Conservation (phyloP, 2,329 filamentous ascomycete genomes). For the Fusarium protoensiforme region DNA sequence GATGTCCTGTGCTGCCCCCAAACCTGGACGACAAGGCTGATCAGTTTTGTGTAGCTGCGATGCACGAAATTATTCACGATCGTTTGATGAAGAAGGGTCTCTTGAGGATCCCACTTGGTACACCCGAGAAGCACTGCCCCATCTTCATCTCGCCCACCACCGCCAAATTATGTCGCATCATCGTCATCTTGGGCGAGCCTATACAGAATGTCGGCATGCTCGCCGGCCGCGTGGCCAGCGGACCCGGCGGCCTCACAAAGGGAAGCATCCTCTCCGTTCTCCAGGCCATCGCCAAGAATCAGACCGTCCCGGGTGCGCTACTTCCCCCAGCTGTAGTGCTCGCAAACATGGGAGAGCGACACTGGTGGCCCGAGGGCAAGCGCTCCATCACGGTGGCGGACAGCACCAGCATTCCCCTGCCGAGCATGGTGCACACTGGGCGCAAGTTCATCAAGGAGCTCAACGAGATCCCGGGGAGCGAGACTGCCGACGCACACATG, state of each 20-base stretch:
- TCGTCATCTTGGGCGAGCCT: slow-evolving; percentile 80
- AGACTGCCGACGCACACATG: slow-evolving; percentile 69
- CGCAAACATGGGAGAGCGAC: slow-evolving; percentile 80
- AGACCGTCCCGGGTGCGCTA: slow-evolving; percentile 46
- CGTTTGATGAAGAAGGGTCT: slow-evolving; percentile 74
- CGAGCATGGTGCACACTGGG: slow-evolving; percentile 69
- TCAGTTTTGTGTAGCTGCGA: slow-evolving; percentile 63
- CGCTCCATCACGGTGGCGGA: slow-evolving; percentile 68
- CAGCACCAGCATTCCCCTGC: slow-evolving; percentile 69
- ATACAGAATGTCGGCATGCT: slow-evolving; percentile 79
- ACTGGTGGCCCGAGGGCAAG: slow-evolving; percentile 76
- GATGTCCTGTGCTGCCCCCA: slow-evolving; percentile 36
- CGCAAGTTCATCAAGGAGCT: slow-evolving; percentile 61
- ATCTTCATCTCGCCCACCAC: slow-evolving; percentile 72
- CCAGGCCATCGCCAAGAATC: slow-evolving; percentile 53
- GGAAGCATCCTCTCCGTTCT: slow-evolving; percentile 78
- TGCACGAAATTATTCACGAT: slow-evolving; percentile 68
- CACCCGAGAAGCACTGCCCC: slow-evolving; percentile 70
- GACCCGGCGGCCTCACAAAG: slow-evolving; percentile 71
- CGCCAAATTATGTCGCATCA: slow-evolving; percentile 66
- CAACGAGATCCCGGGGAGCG: slow-evolving; percentile 73
- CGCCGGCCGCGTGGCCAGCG: slow-evolving; percentile 74
- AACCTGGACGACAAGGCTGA: not conserved
- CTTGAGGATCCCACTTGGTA: slow-evolving; percentile 69
- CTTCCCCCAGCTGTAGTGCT: slow-evolving; percentile 72